Evolutionary conservation across 225 moss, liverwort and hornwort genomes (phyloP).

Genomic region (Rhytidiadelphus loreus): DNA sequence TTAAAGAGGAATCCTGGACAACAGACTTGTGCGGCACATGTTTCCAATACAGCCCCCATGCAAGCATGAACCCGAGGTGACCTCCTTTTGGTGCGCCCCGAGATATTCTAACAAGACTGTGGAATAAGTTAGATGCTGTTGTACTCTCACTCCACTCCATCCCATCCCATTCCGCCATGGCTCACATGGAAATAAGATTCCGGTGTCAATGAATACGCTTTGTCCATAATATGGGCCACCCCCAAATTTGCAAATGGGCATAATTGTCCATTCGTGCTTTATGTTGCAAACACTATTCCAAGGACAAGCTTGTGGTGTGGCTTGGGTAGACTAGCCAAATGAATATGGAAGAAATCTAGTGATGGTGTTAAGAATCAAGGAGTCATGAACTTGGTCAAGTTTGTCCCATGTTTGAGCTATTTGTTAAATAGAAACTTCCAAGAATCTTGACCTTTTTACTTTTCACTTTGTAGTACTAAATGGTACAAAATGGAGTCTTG

Average conservation of each 20-base stretch:
- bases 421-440: accelerated
- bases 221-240: no score
- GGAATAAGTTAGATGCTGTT: neutral
- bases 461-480: neutral
- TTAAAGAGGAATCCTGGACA: neutral
- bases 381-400: neutral
- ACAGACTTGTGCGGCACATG: neutral
- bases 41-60: neutral
- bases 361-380: no score
- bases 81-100: neutral
- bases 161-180: neutral
- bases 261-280: neutral
- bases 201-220: neutral
- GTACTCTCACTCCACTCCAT: neutral
- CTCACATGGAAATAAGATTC: neutral
- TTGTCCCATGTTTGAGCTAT: neutral
- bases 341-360: neutral
- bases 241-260: neutral
- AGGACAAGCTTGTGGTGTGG: no score
- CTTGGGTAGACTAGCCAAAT: neutral
- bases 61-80: neutral
- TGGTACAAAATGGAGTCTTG: neutral
- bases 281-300: neutral
- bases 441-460: no score
- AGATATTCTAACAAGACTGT: neutral